Evolutionary conservation across 768 basidiomycete genomes (phyloP), one percentile per base, ranked within the genome.

Genomic region (Pisolithus marmoratus): DNA sequence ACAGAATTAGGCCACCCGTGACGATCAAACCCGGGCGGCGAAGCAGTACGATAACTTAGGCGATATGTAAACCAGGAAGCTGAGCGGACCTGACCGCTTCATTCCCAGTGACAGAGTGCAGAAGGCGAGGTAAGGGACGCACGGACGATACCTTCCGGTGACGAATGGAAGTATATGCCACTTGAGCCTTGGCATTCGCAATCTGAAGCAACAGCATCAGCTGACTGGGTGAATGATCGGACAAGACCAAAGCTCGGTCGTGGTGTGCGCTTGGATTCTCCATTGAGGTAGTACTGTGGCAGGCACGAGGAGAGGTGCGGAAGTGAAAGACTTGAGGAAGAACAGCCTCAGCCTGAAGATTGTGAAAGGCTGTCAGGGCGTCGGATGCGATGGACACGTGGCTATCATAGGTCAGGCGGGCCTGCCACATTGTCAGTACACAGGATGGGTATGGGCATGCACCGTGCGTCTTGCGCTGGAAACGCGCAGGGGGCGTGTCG

Each of bases 391-490:
- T 24, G 8, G 47, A 48, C 23, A 14, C 34, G 24, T 38, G 36
- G 20, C 40, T 46, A 34, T 41, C 14, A 17, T 34, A 31, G 43
- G 20, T 20, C 27, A 23, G 38, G 45, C 42, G 45, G 19, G 52
- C 43, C 42, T 41, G 48, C 52, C 42, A 49, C 46, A 51, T 41
- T 31, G n/a, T 40, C 1, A n/a, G 19, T 15, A 27, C 26, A 20
- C 12, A 46, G 27, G 50, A 23, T 46, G 45, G 46, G 46, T 19
- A 11, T 47, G 14, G 26, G 23, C 15, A 44, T 14, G 26, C 42
- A 27, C 27, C n/a, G 27, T 46, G 41, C 22, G 29, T 60, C 60
- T 61, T 54, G 47, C 55, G 48, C 53, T 47, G 42, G 29, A 43
- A 53, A 53, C 47, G 52, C 31, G 37, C 34, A 19, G 43, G 24